Percentiles rank a stretch among this genome's conserved stretches.
phyloP scores from a whole-genome alignment of 1,139 yeast genomes.

The Spathaspora sp. region DNA sequence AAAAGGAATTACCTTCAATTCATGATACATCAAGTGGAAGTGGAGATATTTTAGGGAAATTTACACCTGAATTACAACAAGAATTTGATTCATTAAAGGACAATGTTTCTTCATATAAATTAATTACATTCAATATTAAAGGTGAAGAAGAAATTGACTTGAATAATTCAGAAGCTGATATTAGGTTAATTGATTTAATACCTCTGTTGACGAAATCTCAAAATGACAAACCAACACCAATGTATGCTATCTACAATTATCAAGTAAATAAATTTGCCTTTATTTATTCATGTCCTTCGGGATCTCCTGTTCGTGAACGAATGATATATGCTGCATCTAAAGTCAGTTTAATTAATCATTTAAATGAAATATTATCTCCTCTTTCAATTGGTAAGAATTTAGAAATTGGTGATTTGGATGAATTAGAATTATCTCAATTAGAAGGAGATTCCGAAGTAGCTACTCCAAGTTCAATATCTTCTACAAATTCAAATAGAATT shows the following conservation, averaged over 20 bases:
- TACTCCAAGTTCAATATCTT: constrained; percentile 15
- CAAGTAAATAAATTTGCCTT: constrained; percentile 42
- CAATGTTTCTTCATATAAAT: constrained; percentile 14
- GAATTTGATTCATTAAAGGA: constrained; percentile 22
- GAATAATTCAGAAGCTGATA: constrained; percentile 14
- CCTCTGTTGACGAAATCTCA: constrained; percentile 17
- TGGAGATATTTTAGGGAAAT: constrained; percentile 27
- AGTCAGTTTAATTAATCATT: constrained; percentile 58
- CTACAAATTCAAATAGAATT: constrained; percentile 13
- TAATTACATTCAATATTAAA: constrained; percentile 34
- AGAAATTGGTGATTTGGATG: constrained; percentile 71
- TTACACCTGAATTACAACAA: constrained; percentile 24
- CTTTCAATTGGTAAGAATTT: constrained; percentile 38
- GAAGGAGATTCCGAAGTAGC: constrained; percentile 15
- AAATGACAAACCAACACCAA: constrained; percentile 25
- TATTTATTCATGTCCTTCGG: constrained; percentile 86
- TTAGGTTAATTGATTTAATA: constrained; percentile 23
- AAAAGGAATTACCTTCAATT: constrained; percentile 40
- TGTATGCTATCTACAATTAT: constrained; percentile 58
- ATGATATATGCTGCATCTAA: constrained; percentile 91
- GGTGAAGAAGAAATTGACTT: constrained; percentile 35
- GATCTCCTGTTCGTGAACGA: constrained; percentile 84
- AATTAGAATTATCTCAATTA: constrained; percentile 49
- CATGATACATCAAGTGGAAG: constrained; percentile 14
- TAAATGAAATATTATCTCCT: constrained; percentile 35